A percentile compares a stretch with the other conserved stretches of the same genome.
Evolutionary conservation across 768 basidiomycete genomes (phyloP).

Genomic region (Boletus reticulatus): DNA sequence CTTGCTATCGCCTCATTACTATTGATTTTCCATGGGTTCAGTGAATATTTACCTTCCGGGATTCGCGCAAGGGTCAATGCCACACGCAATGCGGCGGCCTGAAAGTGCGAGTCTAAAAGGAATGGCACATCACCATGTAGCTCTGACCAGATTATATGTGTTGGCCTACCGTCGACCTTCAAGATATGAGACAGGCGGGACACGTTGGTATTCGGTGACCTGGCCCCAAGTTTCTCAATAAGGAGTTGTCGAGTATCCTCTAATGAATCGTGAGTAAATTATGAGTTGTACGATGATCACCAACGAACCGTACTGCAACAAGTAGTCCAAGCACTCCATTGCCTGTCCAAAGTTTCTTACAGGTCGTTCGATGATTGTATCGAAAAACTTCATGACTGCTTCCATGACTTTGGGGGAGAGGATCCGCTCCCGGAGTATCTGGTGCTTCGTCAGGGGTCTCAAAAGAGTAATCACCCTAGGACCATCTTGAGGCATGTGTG

Average conservation of each 20-base stretch:
- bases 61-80: slow-evolving; percentile 16
- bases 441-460: slow-evolving; percentile 17
- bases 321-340: slow-evolving; percentile 21
- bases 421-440: slow-evolving; percentile 13
- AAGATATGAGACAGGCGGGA: slow-evolving; percentile 16
- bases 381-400: slow-evolving; percentile 11
- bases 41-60: slow-evolving; percentile 8
- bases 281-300: background rate
- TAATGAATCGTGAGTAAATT: background rate
- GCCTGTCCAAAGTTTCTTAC: slow-evolving; percentile 16
- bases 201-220: background rate
- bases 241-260: slow-evolving; percentile 10
- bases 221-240: slow-evolving; percentile 1
- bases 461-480: slow-evolving; percentile 19
- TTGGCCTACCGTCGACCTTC: slow-evolving; percentile 8
- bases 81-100: slow-evolving; percentile 20
- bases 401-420: slow-evolving; percentile 14
- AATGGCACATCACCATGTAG: background rate
- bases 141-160: background rate
- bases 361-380: background rate
- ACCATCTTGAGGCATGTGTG: slow-evolving; percentile 16
- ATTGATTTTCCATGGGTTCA: too few relatives aligned
- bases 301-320: slow-evolving; percentile 19
- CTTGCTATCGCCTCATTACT: background rate
- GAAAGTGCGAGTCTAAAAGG: slow-evolving; percentile 6